Conservation (phyloP, 2,329 filamentous ascomycete species). For the Colletotrichum tanaceti region DNA sequence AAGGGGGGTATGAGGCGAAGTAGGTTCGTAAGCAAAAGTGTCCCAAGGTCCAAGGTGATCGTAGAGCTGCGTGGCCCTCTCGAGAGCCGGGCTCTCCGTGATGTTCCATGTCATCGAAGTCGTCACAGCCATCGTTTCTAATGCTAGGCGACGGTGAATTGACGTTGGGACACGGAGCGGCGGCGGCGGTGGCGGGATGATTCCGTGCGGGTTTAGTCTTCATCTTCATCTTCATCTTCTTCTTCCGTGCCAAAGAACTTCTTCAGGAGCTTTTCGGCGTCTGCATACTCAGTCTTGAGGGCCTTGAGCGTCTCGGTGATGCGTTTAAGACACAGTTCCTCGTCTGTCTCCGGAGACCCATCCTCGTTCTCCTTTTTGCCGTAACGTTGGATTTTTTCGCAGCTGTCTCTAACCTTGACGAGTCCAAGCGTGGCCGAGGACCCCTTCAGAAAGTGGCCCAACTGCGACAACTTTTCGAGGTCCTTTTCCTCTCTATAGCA, state of each 20-base stretch:
- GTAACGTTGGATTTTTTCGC: conserved; percentile 96
- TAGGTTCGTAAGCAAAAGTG: conserved; percentile 35
- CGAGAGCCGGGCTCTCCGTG: conserved; percentile 26
- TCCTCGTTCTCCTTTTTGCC: conserved; percentile 85
- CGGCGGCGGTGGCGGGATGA: conserved; percentile 34
- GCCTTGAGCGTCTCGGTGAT: conserved; percentile 76
- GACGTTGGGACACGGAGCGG: conserved; percentile 25
- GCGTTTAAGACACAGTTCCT: conserved; percentile 74
- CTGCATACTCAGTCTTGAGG: conserved; percentile 81
- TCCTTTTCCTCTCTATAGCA: conserved; percentile 72
- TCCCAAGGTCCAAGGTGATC: conserved; percentile 24
- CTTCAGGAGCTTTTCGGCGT: conserved; percentile 76
- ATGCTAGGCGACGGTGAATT: conserved; percentile 43
- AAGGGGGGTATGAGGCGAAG: conserved; percentile 38
- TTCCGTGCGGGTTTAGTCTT: conserved; percentile 39
- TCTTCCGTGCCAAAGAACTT: conserved; percentile 65
- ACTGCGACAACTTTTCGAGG: conserved; percentile 79
- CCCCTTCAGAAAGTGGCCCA: conserved; percentile 97
- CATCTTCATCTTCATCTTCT: conserved; percentile 42
- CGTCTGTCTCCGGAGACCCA: conserved; percentile 74
- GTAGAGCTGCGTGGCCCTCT: conserved; percentile 14
- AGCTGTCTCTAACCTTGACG: conserved; percentile 89
- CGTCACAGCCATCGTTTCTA: conserved; percentile 51
- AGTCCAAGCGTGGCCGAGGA: conserved; percentile 95
- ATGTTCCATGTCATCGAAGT: conserved; percentile 38